Base-by-base conservation (phyloP, 805 yeast genomes). In the Metschnikowia proteae region DNA sequence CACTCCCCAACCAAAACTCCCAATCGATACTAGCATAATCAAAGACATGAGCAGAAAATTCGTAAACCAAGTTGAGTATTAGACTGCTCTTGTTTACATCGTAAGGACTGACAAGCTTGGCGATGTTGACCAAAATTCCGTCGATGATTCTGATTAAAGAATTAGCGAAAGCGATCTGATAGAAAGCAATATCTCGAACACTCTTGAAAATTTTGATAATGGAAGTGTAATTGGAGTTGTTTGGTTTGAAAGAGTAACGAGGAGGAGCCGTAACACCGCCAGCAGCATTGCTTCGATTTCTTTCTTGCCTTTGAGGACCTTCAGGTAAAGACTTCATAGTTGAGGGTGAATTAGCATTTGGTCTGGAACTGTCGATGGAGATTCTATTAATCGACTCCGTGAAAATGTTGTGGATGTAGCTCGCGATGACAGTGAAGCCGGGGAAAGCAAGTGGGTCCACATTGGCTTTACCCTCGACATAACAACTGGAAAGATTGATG, bases 1-100 rank as follows among this genome's bases (percentile, higher is more conserved):
- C 64, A 11, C 86, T 83, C 46, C 74, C 71, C 5, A 84, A 63
- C 96, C 96, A 88, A 60, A 89, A 88, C 44, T 71, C 68, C 94
- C 96, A 88, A 66, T 85, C 79, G 25, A 87, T 65, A 42, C 55
- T 53, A 10, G 54, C 29, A n/a, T 56, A 37, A 47, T 58, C 61
- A 45, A 56, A 59, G 46, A 67, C 64, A 50, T 71, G 68, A 50
- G 65, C 66, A 30, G 67, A 58, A 48, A 64, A 71, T 38, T 75
- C 80, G 47, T 66, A 65, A 11, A 66, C 64, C 40, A 75, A 62
- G 50, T 71, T 75, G 35, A 76, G 59, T 29, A 75, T 56, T 39
- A 69, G 58, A 4, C 77, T 73, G 49, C 69, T 66, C 50, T 64
- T 68, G 54, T 61, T 65, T 43, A 62, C 58, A 46, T 73, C 76